Base-by-base conservation (phyloP, 2,329 filamentous ascomycete species). In the Colletotrichum sansevieriae region DNA sequence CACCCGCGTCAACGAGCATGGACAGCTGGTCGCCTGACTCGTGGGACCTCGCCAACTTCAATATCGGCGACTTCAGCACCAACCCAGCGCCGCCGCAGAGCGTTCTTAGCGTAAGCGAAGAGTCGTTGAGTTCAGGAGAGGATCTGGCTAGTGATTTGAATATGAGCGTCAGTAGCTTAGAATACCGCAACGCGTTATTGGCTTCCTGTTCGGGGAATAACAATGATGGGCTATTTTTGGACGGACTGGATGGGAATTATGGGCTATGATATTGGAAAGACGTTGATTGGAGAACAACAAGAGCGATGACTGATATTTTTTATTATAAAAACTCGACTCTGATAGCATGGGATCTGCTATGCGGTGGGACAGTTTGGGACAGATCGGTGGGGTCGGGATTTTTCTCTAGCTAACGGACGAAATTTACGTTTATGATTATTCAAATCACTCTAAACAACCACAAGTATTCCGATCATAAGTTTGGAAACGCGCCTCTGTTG, bases 11-110 rank as follows among this genome's bases (percentile, higher is more conserved):
- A 1, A 76, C 80, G 13, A 75, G 75, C 55, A 75, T 78, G 43
- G 78, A 77, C 20, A 81, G 82, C 59, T 90, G 87, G 88, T 86
- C 87, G 2, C 85, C 86, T 0, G 86, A 89, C 68, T 80, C 84
- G 2, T 90, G 87, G 84, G 86, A 88, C 60, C 76, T 88, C 46
- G 79, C 81, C 18, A 78, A 80, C 12, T 86, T 87, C 73, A 85
- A 81, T 70, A 79, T 88, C 11, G 81, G 79, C 3, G 85, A 87
- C n/a, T 80, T 85, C 65, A 78, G 75, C 6, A 76, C 77, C 22
- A 80, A 79, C 60, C 78, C 80, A 0, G 79, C 78, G 1, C 79
- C 82, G 29, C 81, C 85, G 10, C 85, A 87, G 72, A 87, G 85
- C 68, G 85, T 86, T 41, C 78, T 86, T 18, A 88, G 85, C 73